Evolutionary conservation across 2,329 filamentous ascomycete species (phyloP).

Genomic region (Emergomyces orientalis): DNA sequence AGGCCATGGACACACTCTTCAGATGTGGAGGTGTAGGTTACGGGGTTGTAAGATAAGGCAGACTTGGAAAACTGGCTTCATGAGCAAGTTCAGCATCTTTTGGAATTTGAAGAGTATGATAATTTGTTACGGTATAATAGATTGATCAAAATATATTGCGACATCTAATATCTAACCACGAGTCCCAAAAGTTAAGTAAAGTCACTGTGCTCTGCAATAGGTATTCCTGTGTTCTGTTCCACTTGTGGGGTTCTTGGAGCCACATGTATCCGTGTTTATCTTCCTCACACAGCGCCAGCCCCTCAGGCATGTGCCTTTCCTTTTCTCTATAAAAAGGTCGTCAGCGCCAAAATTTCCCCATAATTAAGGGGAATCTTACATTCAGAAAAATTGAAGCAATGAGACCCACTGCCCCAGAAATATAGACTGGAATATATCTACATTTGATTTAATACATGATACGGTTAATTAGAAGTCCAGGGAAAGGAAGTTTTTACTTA

Average conservation of each 20-base stretch:
- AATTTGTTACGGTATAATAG: neutral
- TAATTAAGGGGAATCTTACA: neutral
- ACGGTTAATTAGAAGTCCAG: neutral
- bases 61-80: neutral
- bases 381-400: neutral
- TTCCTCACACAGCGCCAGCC: neutral
- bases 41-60: neutral
- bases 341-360: neutral
- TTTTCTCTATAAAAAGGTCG: neutral
- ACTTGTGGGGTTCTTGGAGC: neutral
- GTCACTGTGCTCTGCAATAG: neutral
- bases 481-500: neutral
- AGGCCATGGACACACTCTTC: too few relatives aligned
- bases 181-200: neutral
- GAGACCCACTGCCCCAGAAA: neutral
- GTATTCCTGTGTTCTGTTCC: neutral
- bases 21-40: too few relatives aligned
- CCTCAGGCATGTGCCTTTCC: neutral
- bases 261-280: neutral
- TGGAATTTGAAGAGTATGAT: neutral
- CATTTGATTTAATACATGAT: neutral
- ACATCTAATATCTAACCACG: neutral
- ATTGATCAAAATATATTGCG: neutral
- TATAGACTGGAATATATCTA: constrained; percentile 1
- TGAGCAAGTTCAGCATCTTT: neutral